Evolutionary conservation across 495 filamentous ascomycete genomes (phyloP).

Genomic region (Cercophora scortea): DNA sequence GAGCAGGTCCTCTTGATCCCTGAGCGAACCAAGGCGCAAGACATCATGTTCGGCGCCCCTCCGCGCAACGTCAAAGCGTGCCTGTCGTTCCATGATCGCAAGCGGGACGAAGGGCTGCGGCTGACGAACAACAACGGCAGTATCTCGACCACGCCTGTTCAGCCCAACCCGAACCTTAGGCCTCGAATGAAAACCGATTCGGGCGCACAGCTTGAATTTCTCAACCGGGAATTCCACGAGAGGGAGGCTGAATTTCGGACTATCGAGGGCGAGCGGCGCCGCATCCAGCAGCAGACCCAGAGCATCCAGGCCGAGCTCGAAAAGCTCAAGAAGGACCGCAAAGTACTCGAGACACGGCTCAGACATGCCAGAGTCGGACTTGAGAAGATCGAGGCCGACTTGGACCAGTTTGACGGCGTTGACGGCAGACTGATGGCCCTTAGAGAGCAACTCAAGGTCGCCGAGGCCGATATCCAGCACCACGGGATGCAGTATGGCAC

Average conservation of each 20-base stretch:
- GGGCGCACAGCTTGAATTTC: slow-evolving; percentile 55
- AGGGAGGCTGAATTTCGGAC: slow-evolving; percentile 35
- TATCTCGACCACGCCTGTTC: slow-evolving; percentile 24
- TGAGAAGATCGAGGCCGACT: slow-evolving; percentile 20
- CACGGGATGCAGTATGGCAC: slow-evolving; percentile 35
- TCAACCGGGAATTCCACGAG: slow-evolving; percentile 31
- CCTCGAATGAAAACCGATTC: slow-evolving; percentile 76
- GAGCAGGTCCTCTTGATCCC: slow-evolving; percentile 80
- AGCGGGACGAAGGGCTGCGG: slow-evolving; percentile 54
- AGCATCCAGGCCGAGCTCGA: slow-evolving; percentile 50
- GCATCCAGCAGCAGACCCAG: slow-evolving; percentile 49
- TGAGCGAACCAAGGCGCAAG: slow-evolving; percentile 53
- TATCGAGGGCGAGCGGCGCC: slow-evolving; percentile 29
- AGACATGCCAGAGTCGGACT: slow-evolving; percentile 17
- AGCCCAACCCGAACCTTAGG: slow-evolving; percentile 21
- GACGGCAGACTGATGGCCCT: slow-evolving; percentile 30
- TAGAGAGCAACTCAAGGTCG: slow-evolving; percentile 23
- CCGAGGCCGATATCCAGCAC: slow-evolving; percentile 22
- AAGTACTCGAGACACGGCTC: slow-evolving; percentile 15
- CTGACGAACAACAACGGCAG: slow-evolving; percentile 47
- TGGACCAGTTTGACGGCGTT: slow-evolving; percentile 38
- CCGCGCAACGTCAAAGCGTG: slow-evolving; percentile 67
- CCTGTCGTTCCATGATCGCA: slow-evolving; percentile 51
- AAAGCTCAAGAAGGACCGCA: slow-evolving; percentile 36
- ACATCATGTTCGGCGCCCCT: slow-evolving; percentile 57